Base-by-base conservation (phyloP, 2,329 filamentous ascomycete species). In the Calonectria pteridis region DNA sequence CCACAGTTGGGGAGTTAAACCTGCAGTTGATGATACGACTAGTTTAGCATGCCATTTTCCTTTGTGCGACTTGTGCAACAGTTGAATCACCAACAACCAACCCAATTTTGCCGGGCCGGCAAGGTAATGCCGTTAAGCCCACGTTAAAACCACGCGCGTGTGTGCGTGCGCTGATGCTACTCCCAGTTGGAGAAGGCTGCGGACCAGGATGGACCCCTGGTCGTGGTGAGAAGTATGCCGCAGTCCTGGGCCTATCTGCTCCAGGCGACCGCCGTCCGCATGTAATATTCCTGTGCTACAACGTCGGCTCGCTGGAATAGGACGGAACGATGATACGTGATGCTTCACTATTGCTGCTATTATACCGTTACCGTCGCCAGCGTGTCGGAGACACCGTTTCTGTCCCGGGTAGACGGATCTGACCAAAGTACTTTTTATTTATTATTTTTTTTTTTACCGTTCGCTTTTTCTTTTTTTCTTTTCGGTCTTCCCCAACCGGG, bases 181-280 rank as follows among this genome's bases (percentile, higher is more conserved):
- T 37, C 14, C n/a, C 28, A 37, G 55, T 40, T 59, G 55, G 55
- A 40, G 11, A 64, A 69, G 43, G 18, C 23, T 58, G 51, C 65
- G 49, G 40, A 40, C 63, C 43, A 65, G 63, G 69, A 59, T 67
- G 62, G 51, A n/a, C 51, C 63, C 63, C 40, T n/a, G 49, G 62
- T 51, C 53, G 40, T 59, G 20, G 63, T 46, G 63, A 55, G 67
- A 53, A 55, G 33, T 29, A 46, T 64, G 58, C 35, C 46, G n/a
- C 51, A 62, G 31, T 43, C 37, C 50, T 58, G 55, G 55, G 55
- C 55, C 55, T 59, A 59, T 40, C 55, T 59, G 35, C 16, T 59
- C 55, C 28, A 23, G 55, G 55, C 35, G 33, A 11, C 55, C 26
- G n/a, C n/a, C n/a, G 55, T 18, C 55, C 55, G 55, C 14, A 31